phyloP scores from a whole-genome alignment of 768 basidiomycete species.

The Mycena leptocephala region DNA sequence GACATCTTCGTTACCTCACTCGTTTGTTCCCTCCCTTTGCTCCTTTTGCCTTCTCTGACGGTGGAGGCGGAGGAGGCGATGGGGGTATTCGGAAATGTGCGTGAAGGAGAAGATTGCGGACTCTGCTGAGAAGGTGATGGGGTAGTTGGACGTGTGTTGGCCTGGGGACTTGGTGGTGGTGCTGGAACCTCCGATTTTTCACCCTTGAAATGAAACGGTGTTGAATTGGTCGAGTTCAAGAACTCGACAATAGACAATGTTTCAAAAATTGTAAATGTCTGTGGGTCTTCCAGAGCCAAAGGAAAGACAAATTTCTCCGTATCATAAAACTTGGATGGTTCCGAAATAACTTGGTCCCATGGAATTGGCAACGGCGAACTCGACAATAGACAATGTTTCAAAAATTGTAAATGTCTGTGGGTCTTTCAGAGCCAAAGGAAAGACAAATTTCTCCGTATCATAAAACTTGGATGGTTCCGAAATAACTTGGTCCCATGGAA shows the following conservation, averaged over 20 bases:
- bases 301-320: slow-evolving; percentile 3
- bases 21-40: too few species aligned
- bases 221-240: not conserved
- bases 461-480: slow-evolving; percentile 13
- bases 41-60: too few species aligned
- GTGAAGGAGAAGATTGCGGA: too few species aligned
- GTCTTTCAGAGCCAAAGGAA: not conserved
- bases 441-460: not conserved
- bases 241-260: not conserved
- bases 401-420: not conserved
- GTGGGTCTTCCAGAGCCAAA: not conserved
- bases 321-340: slow-evolving; percentile 18
- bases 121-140: too few species aligned
- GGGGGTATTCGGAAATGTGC: too few species aligned
- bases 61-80: too few species aligned
- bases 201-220: too few species aligned
- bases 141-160: too few species aligned
- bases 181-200: too few species aligned
- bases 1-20: too few species aligned
- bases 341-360: not conserved
- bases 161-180: too few species aligned
- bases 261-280: not conserved
- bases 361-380: slow-evolving; percentile 12
- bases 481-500: not conserved
- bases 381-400: not conserved